A percentile compares a stretch with the other conserved stretches of the same genome.
phyloP scores from a whole-genome alignment of 208 protist species.

The Borovskyia barvae region DNA sequence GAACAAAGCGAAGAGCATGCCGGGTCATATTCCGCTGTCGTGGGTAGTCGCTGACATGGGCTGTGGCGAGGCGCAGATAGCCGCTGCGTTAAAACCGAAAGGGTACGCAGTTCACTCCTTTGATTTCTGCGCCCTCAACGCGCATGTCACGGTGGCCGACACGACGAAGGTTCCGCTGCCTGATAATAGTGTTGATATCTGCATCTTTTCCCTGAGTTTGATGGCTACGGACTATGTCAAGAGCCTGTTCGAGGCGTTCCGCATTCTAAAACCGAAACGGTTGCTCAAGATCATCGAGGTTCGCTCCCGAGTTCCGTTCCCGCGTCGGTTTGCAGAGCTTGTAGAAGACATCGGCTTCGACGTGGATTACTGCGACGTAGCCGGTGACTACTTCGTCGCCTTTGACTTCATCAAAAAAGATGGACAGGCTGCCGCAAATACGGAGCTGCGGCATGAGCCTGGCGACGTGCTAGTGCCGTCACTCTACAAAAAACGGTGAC shows the following conservation, averaged over 20 bases:
- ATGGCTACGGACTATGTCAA: constrained; percentile 96
- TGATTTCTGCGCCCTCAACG: constrained; percentile 83
- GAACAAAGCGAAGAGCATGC: constrained; percentile 84
- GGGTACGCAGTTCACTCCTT: constrained; percentile 95
- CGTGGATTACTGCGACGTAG: constrained; percentile 74
- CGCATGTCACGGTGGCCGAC: constrained; percentile 89
- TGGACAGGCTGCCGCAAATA: constrained; percentile 39
- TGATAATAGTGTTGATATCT: constrained; percentile 82
- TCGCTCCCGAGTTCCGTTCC: constrained; percentile 85
- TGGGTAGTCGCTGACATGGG: constrained; percentile 95
- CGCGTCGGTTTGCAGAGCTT: constrained; percentile 71
- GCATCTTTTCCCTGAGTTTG: constrained; percentile 93
- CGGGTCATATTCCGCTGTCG: constrained; percentile 69
- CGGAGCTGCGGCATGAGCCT: constrained; percentile 40
- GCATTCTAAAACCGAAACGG: constrained; percentile 87
- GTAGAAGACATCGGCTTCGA: constrained; percentile 88
- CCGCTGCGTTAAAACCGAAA: constrained; percentile 56
- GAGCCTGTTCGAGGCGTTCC: constrained; percentile 91
- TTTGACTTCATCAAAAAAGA: constrained; percentile 91
- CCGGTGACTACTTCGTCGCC: constrained; percentile 90
- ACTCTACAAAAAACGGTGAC: constrained; percentile 94
- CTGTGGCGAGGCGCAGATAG: constrained; percentile 94
- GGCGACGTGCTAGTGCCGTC: constrained; percentile 89
- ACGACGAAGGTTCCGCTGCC: constrained; percentile 83
- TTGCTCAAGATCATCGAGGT: constrained; percentile 94